Base-by-base conservation (phyloP, 257 asterid genomes). In the Salvia rosmarinus region DNA sequence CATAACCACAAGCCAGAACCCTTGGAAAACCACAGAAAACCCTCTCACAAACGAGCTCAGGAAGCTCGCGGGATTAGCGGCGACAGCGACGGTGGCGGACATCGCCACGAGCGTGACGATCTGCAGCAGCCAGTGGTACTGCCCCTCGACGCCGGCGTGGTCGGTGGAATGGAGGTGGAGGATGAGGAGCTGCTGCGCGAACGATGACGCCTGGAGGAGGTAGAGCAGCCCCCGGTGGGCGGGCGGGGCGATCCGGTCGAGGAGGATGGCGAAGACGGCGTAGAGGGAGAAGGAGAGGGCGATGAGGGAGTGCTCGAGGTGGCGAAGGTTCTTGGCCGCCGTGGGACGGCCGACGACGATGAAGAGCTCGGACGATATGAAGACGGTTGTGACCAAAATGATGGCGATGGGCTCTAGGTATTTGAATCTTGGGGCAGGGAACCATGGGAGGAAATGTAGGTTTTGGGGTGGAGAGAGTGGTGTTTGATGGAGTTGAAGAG, bases 101-200 rank as follows among this genome's bases (percentile, higher is more conserved):
- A 92, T 72, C 0, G 86, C 64, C 3, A 77, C 79, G 35, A 81
- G 78, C 1, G 91, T 87, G 39, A 81, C 80, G 16, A 85, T 37
- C 76, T 89, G 96, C 1, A 89, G 83, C 2, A 90, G 88, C 88
- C 84, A 85, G 47, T 92, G 98, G 81, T 92, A 92, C 77, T 87
- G 91, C 98, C 96, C n/a, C 67, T 92, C 98, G 9, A 90, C 55
- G 0, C 98, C 98, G 88, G 78, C 75, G 56, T 92, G n/a, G n/a
- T 92, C 96, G 4, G 89, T 78, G 1, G 98, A 90, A 71, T 92
- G 98, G 58, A 92, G 85, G 73, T 88, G 92, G 64, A 92, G 80
- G 30, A 85, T 82, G n/a, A 92, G 83, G 4, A 90, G 83, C 80
- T 90, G 88, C 79, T 88, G 96, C 65, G 77, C 77, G 58, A 90